Evolutionary conservation across 176 grass and related monocot genomes (phyloP).

Genomic region (Bromus sterilis): DNA sequence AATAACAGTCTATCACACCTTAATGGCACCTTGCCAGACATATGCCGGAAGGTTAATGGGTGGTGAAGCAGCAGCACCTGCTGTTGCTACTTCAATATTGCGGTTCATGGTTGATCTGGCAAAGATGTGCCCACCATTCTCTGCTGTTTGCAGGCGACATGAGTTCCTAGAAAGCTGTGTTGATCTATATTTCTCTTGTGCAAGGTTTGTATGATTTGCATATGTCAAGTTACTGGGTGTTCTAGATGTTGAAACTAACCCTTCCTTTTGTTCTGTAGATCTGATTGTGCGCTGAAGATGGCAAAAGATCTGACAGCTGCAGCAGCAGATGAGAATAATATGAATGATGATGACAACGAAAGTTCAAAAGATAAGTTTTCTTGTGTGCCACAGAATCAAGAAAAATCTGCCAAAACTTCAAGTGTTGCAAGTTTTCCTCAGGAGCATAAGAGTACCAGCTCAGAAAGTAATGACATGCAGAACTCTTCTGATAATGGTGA

Average conservation of each 20-base stretch:
- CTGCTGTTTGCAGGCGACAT: constrained; percentile 68
- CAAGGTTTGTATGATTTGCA: constrained; percentile 58
- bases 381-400: constrained; percentile 70
- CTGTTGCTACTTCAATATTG: constrained; percentile 85
- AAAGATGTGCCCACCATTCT: constrained; percentile 88
- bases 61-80: constrained; percentile 89
- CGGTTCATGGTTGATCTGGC: constrained; percentile 95
- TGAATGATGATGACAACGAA: constrained; percentile 61
- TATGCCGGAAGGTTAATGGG: constrained; percentile 97
- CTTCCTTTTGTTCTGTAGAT: constrained; percentile 49
- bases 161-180: constrained; percentile 93
- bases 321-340: constrained; percentile 59
- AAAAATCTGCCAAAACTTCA: constrained; percentile 68
- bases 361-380: too few species aligned
- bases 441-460: constrained; percentile 89
- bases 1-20: constrained; percentile 87
- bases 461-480: constrained; percentile 47
- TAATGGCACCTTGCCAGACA: constrained; percentile 79
- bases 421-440: constrained; percentile 69
- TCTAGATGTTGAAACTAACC: constrained; percentile 28
- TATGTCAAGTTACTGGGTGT: neutral
- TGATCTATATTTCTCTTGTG: constrained; percentile 98
- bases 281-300: constrained; percentile 91
- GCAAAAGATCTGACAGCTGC: constrained; percentile 71
- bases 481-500: constrained; percentile 48